Conservation (phyloP, 2,329 filamentous ascomycete species). For the Fusarium zealandicum region DNA sequence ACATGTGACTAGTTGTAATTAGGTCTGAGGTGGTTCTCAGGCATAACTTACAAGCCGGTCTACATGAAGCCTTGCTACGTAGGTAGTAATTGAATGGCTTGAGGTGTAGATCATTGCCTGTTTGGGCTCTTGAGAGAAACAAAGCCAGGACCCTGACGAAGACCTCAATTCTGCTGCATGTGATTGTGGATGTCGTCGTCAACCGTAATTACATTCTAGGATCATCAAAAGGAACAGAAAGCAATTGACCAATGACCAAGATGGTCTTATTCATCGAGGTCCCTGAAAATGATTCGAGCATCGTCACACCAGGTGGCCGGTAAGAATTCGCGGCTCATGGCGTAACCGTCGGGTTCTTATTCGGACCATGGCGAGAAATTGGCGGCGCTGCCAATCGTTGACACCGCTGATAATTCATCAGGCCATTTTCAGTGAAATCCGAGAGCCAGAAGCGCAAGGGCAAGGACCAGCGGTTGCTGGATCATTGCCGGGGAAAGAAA, state of each 20-base stretch:
- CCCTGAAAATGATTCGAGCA: slow-evolving; percentile 36
- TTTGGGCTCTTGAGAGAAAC: background rate
- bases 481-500: background rate
- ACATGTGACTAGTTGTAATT: no score
- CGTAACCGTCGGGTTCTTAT: slow-evolving; percentile 36
- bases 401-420: slow-evolving; percentile 27
- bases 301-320: slow-evolving; percentile 28
- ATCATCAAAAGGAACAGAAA: background rate
- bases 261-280: slow-evolving; percentile 41
- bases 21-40: no score
- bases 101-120: background rate
- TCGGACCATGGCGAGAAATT: slow-evolving; percentile 24
- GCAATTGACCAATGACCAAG: slow-evolving; percentile 36
- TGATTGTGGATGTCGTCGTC: slow-evolving; percentile 13
- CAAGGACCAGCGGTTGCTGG: slow-evolving; percentile 6
- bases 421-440: slow-evolving; percentile 26
- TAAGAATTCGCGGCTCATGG: slow-evolving; percentile 22
- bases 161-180: slow-evolving; percentile 8
- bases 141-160: background rate
- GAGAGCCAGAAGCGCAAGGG: slow-evolving; percentile 1
- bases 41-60: background rate
- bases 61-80: no score
- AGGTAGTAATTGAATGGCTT: no score
- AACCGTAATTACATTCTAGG: slow-evolving; percentile 5
- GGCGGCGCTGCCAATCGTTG: slow-evolving; percentile 22